Conservation (phyloP, 2,329 filamentous ascomycete genomes). For the Cercospora citrullina region DNA sequence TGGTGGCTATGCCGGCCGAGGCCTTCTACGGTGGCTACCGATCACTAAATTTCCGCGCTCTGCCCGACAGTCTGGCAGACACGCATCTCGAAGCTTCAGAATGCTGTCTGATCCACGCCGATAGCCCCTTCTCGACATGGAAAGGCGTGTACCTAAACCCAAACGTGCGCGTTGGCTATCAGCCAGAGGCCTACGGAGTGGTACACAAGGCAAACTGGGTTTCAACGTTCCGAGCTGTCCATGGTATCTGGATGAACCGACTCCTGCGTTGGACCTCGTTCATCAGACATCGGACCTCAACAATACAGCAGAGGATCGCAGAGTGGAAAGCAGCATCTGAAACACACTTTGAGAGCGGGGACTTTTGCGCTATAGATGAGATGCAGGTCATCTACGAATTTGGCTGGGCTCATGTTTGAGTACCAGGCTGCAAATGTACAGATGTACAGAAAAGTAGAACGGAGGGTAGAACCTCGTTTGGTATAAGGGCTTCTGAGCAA, state of each 20-base stretch:
- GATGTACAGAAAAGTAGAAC: not conserved
- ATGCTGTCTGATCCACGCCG: constrained; percentile 74
- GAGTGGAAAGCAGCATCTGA: constrained; percentile 21
- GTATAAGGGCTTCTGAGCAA: not conserved
- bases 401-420: constrained; percentile 36
- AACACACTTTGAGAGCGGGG: constrained; percentile 38
- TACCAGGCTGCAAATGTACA: not conserved
- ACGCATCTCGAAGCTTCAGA: constrained; percentile 73
- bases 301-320: constrained; percentile 28
- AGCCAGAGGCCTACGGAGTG: constrained; percentile 52
- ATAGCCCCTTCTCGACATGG: constrained; percentile 59
- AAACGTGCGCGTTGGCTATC: constrained; percentile 67
- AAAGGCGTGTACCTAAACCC: constrained; percentile 69
- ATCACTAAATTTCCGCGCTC: constrained; percentile 62
- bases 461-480: not conserved
- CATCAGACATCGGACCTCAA: constrained; percentile 34
- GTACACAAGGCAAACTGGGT: constrained; percentile 42
- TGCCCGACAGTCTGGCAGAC: constrained; percentile 60
- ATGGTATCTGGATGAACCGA: constrained; percentile 62
- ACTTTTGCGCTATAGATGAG: constrained; percentile 34
- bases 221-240: constrained; percentile 47
- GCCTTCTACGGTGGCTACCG: constrained; percentile 52
- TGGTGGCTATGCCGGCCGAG: constrained; percentile 52
- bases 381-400: constrained; percentile 34
- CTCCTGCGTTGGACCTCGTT: constrained; percentile 50